phyloP scores from a whole-genome alignment of 805 yeast genomes.

The Teunomyces aglyptinius region DNA sequence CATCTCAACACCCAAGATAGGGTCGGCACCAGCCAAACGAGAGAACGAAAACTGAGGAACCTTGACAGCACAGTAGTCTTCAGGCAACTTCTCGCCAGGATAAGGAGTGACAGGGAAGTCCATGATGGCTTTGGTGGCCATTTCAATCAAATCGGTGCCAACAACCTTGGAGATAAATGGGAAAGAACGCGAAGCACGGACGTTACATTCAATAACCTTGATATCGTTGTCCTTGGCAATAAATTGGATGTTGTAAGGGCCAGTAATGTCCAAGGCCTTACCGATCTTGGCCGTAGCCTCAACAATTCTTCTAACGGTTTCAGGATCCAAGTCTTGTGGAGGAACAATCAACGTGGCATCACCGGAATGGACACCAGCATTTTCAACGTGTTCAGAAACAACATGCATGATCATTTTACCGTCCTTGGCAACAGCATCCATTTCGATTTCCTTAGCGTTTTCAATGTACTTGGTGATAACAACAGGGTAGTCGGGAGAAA shows the following conservation, averaged over 20 bases:
- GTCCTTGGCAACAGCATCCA: constrained; percentile 96
- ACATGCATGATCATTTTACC: constrained; percentile 96
- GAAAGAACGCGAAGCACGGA: constrained; percentile 98
- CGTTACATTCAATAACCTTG: constrained; percentile 98
- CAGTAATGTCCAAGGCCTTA: constrained; percentile 90
- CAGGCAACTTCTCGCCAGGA: constrained; percentile 86
- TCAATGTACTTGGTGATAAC: constrained; percentile 96
- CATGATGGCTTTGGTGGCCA: constrained; percentile 95
- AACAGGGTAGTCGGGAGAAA: constrained; percentile 96
- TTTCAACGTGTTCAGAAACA: constrained; percentile 97
- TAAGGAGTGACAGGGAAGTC: constrained; percentile 86
- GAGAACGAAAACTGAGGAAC: constrained; percentile 98
- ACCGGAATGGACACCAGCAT: constrained; percentile 99
- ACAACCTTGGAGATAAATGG: constrained; percentile 97
- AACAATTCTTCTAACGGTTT: constrained; percentile 86
- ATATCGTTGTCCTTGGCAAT: constrained; percentile 94
- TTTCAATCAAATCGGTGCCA: constrained; percentile 92
- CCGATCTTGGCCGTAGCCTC: constrained; percentile 97
- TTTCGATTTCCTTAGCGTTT: constrained; percentile 95
- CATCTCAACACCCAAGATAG: constrained; percentile 97
- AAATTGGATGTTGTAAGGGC: constrained; percentile 96
- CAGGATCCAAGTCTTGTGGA: constrained; percentile 91
- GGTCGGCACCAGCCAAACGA: constrained; percentile 96
- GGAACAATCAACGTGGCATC: constrained; percentile 97
- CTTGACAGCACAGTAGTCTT: constrained; percentile 91